Conservation (phyloP, 192 early-diverging fungal species). For the Powellomyces hirtus region DNA sequence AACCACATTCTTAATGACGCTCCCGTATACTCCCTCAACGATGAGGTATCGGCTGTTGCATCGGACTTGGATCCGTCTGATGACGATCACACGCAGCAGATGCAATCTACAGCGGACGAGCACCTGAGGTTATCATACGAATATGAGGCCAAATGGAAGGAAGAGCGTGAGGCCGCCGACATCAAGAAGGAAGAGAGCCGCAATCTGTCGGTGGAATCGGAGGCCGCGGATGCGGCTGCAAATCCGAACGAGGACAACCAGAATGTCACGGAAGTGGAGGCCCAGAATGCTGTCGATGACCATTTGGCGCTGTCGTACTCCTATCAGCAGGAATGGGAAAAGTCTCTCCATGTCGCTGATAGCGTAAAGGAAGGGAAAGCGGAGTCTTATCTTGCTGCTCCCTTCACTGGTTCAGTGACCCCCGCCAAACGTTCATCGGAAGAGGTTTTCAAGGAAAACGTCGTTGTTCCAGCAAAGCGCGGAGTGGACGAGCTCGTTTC, state of each 20-base stretch:
- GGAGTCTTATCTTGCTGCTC: neutral
- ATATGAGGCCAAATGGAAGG: slow-evolving; percentile 17
- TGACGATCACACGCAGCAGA: neutral
- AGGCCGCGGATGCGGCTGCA: neutral
- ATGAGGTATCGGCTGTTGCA: neutral
- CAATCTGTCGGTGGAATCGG: too few species aligned
- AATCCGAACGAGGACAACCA: neutral
- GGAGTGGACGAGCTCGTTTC: neutral
- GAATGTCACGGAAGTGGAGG: neutral
- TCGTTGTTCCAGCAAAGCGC: slow-evolving; percentile 9
- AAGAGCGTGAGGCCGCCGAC: neutral
- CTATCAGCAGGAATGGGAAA: slow-evolving; percentile 1
- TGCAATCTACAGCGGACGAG: slow-evolving; percentile 13
- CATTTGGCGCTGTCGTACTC: slow-evolving; percentile 8
- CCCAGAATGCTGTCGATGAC: slow-evolving; percentile 13
- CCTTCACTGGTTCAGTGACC: neutral
- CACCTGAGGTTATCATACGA: slow-evolving; percentile 12
- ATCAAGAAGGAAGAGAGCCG: too few species aligned
- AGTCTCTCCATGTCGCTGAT: too few species aligned
- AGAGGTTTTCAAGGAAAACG: slow-evolving; percentile 3
- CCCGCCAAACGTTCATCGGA: slow-evolving; percentile 16
- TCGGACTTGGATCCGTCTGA: neutral
- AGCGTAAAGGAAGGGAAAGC: too few species aligned
- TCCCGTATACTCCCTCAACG: neutral
- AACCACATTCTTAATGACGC: too few species aligned